These are phyloP conservation scores for Emericellopsis atlantica DNA, from an alignment of 2,329 filamentous ascomycete species.

Conservation along the genomic window DNA sequence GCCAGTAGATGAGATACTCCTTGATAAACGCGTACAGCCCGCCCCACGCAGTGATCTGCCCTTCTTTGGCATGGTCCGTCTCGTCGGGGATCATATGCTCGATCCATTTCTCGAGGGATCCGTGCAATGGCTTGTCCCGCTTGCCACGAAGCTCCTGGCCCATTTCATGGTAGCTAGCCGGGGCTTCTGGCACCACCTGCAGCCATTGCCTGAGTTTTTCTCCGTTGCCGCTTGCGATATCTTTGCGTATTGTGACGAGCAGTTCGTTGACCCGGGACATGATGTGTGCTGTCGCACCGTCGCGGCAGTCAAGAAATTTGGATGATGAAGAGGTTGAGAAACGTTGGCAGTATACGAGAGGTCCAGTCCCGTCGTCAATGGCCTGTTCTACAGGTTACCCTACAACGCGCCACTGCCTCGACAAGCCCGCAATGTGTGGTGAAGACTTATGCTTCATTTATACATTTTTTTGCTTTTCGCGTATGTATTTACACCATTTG, in stretches of 20 bases:
- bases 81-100: constrained; percentile 47
- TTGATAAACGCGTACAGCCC: constrained; percentile 69
- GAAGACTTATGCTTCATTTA: too few species aligned
- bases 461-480: too few species aligned
- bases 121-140: constrained; percentile 10
- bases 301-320: too few species aligned
- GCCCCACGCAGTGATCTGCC: constrained; percentile 57
- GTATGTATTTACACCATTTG: not conserved
- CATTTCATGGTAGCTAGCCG: constrained; percentile 55
- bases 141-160: constrained; percentile 50
- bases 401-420: too few species aligned
- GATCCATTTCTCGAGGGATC: constrained; percentile 45
- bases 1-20: constrained; percentile 68
- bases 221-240: too few species aligned
- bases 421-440: too few species aligned
- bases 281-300: not conserved
- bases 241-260: constrained; percentile 45
- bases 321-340: too few species aligned
- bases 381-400: too few species aligned
- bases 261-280: constrained; percentile 60
- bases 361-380: too few species aligned
- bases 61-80: constrained; percentile 50
- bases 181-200: constrained; percentile 59
- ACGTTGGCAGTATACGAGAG: too few species aligned
- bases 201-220: constrained; percentile 53